These are phyloP conservation scores for Allium fistulosum DNA, from an alignment of 106 monocot species.

Conservation along the genomic window DNA sequence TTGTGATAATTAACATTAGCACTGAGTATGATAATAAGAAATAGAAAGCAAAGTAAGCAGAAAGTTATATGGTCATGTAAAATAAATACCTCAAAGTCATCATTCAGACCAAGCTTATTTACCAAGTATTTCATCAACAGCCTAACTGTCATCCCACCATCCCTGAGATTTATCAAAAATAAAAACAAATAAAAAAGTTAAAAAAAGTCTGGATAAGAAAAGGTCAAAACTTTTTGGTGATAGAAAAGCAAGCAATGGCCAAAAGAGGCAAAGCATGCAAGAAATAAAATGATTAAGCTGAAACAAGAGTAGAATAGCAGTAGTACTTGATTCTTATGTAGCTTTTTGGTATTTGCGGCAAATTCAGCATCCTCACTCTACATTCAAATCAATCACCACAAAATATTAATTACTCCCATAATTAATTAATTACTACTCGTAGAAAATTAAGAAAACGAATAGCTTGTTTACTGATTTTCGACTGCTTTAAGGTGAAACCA, in stretches of 20 bases:
- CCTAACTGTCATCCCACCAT: conserved; percentile 53
- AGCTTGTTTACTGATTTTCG: conserved; percentile 46
- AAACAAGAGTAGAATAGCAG: neutral
- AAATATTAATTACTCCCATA: neutral
- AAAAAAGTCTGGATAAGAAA: neutral
- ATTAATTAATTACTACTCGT: neutral
- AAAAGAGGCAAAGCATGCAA: conserved; percentile 8
- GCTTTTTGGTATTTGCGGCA: conserved; percentile 72
- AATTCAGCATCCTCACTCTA: conserved; percentile 50
- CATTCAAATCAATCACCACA: conserved; percentile 11
- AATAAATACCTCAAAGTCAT: conserved; percentile 61
- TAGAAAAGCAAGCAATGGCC: conserved; percentile 1
- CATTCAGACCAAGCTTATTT: conserved; percentile 48
- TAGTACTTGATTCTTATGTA: conserved; percentile 75
- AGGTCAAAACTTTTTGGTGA: neutral
- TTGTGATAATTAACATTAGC: neutral
- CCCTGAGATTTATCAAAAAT: conserved; percentile 16
- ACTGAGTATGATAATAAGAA: neutral
- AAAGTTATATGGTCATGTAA: neutral
- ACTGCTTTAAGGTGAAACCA: conserved; percentile 55
- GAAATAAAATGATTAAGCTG: neutral
- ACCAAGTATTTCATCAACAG: conserved; percentile 72
- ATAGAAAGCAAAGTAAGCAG: neutral
- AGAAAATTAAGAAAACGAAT: neutral
- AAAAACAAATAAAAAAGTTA: neutral